These are phyloP conservation scores for Curvularia sp. DNA, from an alignment of 2,329 filamentous ascomycete genomes.

Conservation along the genomic window DNA sequence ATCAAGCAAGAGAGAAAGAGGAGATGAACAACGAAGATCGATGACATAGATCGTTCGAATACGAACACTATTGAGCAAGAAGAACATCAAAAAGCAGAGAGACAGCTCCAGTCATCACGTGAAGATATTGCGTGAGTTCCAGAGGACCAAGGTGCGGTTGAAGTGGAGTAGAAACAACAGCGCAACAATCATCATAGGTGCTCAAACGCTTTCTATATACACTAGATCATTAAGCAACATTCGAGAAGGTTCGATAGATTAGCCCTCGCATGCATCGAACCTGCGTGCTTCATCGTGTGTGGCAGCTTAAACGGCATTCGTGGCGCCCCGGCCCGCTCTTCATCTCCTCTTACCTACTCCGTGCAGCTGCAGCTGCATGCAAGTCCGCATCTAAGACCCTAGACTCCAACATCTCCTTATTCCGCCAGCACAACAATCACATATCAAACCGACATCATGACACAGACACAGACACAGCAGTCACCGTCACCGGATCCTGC, in stretches of 20 bases:
- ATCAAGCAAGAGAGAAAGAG: background rate
- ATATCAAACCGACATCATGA: constrained; percentile 18
- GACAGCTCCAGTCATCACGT: background rate
- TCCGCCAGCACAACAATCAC: constrained; percentile 1
- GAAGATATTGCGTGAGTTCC: background rate
- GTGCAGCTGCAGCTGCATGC: background rate
- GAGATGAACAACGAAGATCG: background rate
- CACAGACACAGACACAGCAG: constrained; percentile 23
- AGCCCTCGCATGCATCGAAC: background rate
- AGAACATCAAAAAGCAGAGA: background rate
- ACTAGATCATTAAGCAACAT: background rate
- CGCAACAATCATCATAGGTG: background rate
- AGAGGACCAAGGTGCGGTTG: background rate
- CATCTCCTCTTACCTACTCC: constrained; percentile 2
- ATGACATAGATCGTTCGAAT: background rate
- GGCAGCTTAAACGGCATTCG: background rate
- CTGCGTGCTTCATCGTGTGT: background rate
- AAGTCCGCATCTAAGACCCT: background rate
- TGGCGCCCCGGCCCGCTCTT: constrained; percentile 9
- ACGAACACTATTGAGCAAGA: background rate
- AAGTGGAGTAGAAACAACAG: background rate
- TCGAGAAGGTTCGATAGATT: background rate
- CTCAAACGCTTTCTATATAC: background rate
- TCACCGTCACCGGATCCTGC: constrained; percentile 14
- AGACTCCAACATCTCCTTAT: background rate